Base-by-base conservation (phyloP, 2,329 filamentous ascomycete genomes). In the Lasiodiplodia sp. region DNA sequence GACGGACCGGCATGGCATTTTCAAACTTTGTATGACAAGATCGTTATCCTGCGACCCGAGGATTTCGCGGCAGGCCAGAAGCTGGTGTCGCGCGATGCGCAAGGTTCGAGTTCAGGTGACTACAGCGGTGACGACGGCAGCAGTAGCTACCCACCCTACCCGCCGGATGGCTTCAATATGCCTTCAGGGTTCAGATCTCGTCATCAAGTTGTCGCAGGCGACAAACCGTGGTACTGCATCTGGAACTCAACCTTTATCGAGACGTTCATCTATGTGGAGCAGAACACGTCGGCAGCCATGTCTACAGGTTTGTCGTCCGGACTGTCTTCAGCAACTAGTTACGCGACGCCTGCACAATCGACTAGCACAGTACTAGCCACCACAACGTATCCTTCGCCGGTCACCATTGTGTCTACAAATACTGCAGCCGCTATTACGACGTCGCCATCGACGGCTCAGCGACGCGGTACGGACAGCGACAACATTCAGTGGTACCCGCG, bases 191-290 rank as follows among this genome's bases (percentile, higher is more conserved):
- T 70, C 14, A 73, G 77, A 64, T 79, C 80, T 68, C 81, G 81
- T 49, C 80, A 83, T 71, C 76, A 82, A 63, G 80, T 83, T 12
- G 75, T 81, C 68, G 82, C 84, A n/a, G 87, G 87, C 10, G 87
- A 91, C 44, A 84, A 83, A 69, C 88, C 89, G 2, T 92, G 89
- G 89, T 90, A 88, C 73, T 92, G 89, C 77, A 87, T 86, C 75
- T 92, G 89, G 88, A 92, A 92, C 74, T 81, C 83, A 16, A 92
- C 89, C 0, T 83, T 88, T 66, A 82, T 91, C 62, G 89, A 92
- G 76, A 86, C 87, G 47, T 91, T 91, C 77, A 84, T 92, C 57
- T 92, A 91, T 73, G 81, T 88, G 66, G 84, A 87, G 66, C 78
- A 87, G 75, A 81, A 86, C 58, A 81, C 84, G 16, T 78, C 80